A percentile compares a stretch with the other conserved stretches of the same genome.
phyloP scores from a whole-genome alignment of 2,329 filamentous ascomycete genomes.

The Aspergillus tamarii region DNA sequence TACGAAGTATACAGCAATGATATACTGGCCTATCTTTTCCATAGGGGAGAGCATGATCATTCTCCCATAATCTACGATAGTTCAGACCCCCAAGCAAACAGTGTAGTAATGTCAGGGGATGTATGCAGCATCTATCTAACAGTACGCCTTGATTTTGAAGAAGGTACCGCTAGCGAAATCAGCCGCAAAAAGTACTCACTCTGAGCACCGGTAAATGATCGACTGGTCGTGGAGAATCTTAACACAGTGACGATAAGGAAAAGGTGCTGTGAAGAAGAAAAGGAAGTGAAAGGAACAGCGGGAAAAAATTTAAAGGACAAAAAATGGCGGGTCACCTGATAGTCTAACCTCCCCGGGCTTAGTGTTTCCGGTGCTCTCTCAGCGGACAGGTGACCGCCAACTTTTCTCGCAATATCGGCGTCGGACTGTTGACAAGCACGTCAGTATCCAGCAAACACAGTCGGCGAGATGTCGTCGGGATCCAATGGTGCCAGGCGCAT shows the following conservation, averaged over 20 bases:
- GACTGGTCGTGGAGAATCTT: conserved; percentile 69
- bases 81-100: neutral
- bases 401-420: conserved; percentile 39
- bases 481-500: conserved; percentile 46
- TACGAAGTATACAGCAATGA: neutral
- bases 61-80: neutral
- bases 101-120: conserved; percentile 41
- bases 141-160: conserved; percentile 71
- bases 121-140: conserved; percentile 98
- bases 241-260: conserved; percentile 91
- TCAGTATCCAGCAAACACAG: conserved; percentile 20
- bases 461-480: conserved; percentile 42
- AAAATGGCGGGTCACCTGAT: conserved; percentile 29
- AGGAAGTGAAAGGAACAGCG: conserved; percentile 32
- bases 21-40: neutral
- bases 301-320: conserved; percentile 26
- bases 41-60: neutral
- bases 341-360: conserved; percentile 30
- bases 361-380: conserved; percentile 22
- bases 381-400: conserved; percentile 39
- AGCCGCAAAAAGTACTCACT: conserved; percentile 70
- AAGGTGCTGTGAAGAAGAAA: conserved; percentile 68
- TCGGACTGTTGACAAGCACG: conserved; percentile 22
- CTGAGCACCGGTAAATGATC: conserved; percentile 94
- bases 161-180: conserved; percentile 98